Evolutionary conservation across 176 grass and related monocot genomes (phyloP).

Genomic region (Zizania latifolia): DNA sequence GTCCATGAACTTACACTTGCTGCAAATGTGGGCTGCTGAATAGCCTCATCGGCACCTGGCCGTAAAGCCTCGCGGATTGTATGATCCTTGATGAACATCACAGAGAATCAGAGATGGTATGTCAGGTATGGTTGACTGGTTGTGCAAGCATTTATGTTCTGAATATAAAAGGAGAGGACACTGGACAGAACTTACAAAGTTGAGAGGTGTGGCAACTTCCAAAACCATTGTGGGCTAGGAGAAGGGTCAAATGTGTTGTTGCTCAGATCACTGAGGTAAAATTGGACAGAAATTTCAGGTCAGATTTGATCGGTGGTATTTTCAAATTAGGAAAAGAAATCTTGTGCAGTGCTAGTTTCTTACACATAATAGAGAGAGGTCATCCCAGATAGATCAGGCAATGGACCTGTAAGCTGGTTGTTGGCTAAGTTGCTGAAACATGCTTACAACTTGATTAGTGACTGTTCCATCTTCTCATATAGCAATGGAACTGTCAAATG

Average conservation of each 20-base stretch:
- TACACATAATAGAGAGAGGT: constrained; percentile 66
- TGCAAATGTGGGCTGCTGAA: constrained; percentile 72
- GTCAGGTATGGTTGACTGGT: constrained; percentile 13
- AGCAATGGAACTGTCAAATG: neutral
- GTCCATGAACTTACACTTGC: constrained; percentile 63
- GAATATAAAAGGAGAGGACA: neutral
- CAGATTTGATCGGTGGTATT: neutral
- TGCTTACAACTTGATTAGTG: constrained; percentile 5
- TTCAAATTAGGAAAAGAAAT: constrained; percentile 8
- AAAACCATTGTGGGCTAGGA: constrained; percentile 68
- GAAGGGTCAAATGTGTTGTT: constrained; percentile 85
- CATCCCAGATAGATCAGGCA: constrained; percentile 78
- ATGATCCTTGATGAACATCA: constrained; percentile 51
- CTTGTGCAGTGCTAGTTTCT: constrained; percentile 1
- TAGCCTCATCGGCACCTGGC: constrained; percentile 42
- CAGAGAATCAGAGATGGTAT: constrained; percentile 6
- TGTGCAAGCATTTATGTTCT: neutral
- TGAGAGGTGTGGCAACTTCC: constrained; percentile 51
- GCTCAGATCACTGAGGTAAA: constrained; percentile 67
- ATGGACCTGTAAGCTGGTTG: constrained; percentile 60
- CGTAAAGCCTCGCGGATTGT: constrained; percentile 67
- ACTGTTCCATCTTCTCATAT: neutral
- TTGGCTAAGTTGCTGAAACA: constrained; percentile 83
- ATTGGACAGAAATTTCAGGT: neutral
- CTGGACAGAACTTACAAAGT: constrained; percentile 49